These are phyloP conservation scores for Fusarium coicis DNA, from an alignment of 2,329 filamentous ascomycete species.

Conservation along the genomic window DNA sequence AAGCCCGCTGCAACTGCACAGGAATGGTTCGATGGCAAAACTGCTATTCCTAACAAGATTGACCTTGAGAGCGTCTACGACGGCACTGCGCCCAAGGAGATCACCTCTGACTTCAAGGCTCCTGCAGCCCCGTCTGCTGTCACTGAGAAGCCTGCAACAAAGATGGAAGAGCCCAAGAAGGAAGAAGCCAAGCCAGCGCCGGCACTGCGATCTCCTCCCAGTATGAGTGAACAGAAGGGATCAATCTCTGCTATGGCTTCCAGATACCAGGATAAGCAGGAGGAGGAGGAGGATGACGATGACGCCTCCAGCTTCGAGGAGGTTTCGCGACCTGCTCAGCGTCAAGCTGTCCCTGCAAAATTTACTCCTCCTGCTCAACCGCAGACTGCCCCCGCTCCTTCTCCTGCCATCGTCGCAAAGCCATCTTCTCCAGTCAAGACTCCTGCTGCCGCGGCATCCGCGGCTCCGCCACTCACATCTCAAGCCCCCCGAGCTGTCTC, in stretches of 20 bases:
- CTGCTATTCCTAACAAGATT: constrained; percentile 87
- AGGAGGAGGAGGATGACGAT: constrained; percentile 69
- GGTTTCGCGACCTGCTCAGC: constrained; percentile 78
- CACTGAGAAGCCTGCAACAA: constrained; percentile 51
- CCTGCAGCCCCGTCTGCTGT: constrained; percentile 57
- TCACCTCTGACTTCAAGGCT: constrained; percentile 75
- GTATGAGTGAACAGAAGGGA: constrained; percentile 84
- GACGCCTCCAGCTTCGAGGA: constrained; percentile 89
- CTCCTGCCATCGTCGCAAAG: constrained; percentile 43
- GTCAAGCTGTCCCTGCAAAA: constrained; percentile 59
- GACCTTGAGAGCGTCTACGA: constrained; percentile 94
- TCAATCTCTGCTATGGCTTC: constrained; percentile 87
- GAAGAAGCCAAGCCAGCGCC: constrained; percentile 65
- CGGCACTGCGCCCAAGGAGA: constrained; percentile 81
- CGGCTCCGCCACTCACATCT: constrained; percentile 45
- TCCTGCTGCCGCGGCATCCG: constrained; percentile 42
- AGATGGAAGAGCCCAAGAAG: constrained; percentile 60
- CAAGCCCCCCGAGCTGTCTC: constrained; percentile 41
- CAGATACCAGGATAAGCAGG: constrained; percentile 82
- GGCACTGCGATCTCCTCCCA: constrained; percentile 60
- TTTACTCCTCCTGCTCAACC: constrained; percentile 50
- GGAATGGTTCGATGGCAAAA: constrained; percentile 91
- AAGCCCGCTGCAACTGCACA: constrained; percentile 82
- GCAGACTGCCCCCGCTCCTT: constrained; percentile 34
- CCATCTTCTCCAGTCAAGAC: constrained; percentile 50